phyloP scores from a whole-genome alignment of 2,329 filamentous ascomycete genomes.

The Epichloe sylvatica region DNA sequence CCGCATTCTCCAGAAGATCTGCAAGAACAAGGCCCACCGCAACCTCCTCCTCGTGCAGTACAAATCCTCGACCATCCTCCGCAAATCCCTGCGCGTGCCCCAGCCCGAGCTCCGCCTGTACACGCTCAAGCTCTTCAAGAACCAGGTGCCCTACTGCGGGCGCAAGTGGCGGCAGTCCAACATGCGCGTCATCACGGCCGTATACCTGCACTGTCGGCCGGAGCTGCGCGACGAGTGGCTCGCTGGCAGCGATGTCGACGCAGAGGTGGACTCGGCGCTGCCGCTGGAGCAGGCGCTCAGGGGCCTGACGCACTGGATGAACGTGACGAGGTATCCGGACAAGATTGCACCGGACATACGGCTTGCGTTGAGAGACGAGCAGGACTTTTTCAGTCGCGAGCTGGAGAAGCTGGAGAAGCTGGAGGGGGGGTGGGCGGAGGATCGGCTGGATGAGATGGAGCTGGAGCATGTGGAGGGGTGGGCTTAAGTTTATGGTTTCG shows the following conservation, averaged over 20 bases:
- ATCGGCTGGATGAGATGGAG: constrained; percentile 21
- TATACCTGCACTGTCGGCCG: constrained; percentile 85
- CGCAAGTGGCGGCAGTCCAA: constrained; percentile 96
- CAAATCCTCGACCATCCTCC: constrained; percentile 83
- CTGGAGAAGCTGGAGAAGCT: constrained; percentile 51
- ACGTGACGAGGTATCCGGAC: constrained; percentile 68
- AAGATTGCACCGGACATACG: constrained; percentile 50
- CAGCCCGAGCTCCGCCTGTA: constrained; percentile 80
- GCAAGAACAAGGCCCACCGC: constrained; percentile 87
- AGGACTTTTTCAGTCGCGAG: constrained; percentile 68
- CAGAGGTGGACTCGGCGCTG: constrained; percentile 82
- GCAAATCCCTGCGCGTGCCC: constrained; percentile 81
- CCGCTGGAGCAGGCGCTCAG: constrained; percentile 83
- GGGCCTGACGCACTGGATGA: constrained; percentile 88
- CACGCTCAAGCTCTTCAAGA: constrained; percentile 96
- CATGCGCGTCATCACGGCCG: constrained; percentile 96
- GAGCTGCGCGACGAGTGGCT: constrained; percentile 94
- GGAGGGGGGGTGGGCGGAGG: constrained; percentile 30
- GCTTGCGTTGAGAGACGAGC: constrained; percentile 52
- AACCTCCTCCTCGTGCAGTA: constrained; percentile 90
- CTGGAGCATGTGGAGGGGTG: constrained; percentile 20
- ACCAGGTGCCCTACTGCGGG: constrained; percentile 93
- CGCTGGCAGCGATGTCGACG: constrained; percentile 78
- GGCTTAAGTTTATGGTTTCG: constrained; percentile 4
- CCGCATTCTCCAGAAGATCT: constrained; percentile 93